Base-by-base conservation (phyloP, 2,329 filamentous ascomycete genomes). In the Tolypocladium sp. region DNA sequence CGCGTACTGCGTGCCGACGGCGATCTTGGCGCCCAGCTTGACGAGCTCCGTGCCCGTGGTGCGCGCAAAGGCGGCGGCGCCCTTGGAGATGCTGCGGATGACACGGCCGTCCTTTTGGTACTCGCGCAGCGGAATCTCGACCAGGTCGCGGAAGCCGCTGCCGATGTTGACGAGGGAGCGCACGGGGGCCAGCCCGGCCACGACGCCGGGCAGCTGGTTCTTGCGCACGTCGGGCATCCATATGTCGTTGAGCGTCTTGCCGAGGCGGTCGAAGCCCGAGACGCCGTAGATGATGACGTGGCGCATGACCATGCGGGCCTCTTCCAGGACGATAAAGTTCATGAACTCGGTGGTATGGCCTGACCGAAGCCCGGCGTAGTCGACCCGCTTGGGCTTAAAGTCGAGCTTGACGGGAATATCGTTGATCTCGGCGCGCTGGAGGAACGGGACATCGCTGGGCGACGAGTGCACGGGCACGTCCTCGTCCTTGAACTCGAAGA, bases 381-480 rank as follows among this genome's bases (percentile, higher is more conserved):
- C 93, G 22, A 99, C 91, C n/a, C 91, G 86, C 74, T 99, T 97
- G 10, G 94, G 94, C 72, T 99, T 99, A 76, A 99, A 99, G 73
- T 99, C 94, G 4, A 86, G 84, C 68, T 89, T 92, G 59, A 99
- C 82, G 2, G 87, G 87, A 30, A 99, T 84, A 4, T 90, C 85
- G 63, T 91, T 89, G 54, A 99, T 82, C 74, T 97, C 94, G 1
- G 91, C 88, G 57, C 94, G 84, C 70, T 97, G 93, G 1, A 99
- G 79, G 72, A 97, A 99, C 0, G 91, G 90, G 8, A 88, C 77
- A 58, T 95, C 92, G 53, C 86, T 86, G 2, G 85, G 81, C 1
- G 85, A 82, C 3, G 78, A 74, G 37, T 85, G 79, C 5, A 77
- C 74, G 0, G 82, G 77, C 10, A 76, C 75, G 2, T 76, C 76